phyloP scores from a whole-genome alignment of 75 land plant genomes.

The Cunninghamia lanceolata region DNA sequence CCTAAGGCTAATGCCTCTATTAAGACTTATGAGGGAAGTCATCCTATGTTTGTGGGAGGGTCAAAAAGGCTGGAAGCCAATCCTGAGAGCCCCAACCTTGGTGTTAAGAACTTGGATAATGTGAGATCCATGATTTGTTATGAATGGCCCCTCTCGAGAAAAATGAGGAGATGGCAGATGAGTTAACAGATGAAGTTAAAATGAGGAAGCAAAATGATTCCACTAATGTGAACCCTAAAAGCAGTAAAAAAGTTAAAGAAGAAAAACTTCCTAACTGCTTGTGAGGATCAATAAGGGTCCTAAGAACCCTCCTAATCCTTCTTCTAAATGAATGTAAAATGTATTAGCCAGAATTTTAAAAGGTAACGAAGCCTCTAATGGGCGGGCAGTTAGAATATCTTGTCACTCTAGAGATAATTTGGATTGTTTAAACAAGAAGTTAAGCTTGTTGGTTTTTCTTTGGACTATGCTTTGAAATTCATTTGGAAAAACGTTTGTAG shows the following conservation, averaged over 20 bases:
- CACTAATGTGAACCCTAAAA: too few relatives aligned
- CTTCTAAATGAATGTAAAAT: not conserved
- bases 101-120: too few relatives aligned
- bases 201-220: too few relatives aligned
- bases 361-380: not conserved
- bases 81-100: too few relatives aligned
- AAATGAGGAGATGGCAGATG: too few relatives aligned
- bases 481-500: not conserved
- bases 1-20: too few relatives aligned
- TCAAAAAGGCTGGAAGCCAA: too few relatives aligned
- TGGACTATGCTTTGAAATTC: not conserved
- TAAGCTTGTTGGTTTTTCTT: not conserved
- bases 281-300: not conserved
- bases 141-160: too few relatives aligned
- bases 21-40: too few relatives aligned
- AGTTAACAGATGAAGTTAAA: too few relatives aligned
- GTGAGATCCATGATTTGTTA: too few relatives aligned
- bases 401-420: not conserved
- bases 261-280: not conserved
- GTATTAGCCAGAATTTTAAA: not conserved
- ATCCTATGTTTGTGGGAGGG: too few relatives aligned
- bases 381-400: not conserved
- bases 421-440: not conserved
- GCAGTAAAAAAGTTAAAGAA: not conserved
- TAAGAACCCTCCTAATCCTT: not conserved